Evolutionary conservation across 768 basidiomycete species (phyloP).

Genomic region (Scleroderma citrinum): DNA sequence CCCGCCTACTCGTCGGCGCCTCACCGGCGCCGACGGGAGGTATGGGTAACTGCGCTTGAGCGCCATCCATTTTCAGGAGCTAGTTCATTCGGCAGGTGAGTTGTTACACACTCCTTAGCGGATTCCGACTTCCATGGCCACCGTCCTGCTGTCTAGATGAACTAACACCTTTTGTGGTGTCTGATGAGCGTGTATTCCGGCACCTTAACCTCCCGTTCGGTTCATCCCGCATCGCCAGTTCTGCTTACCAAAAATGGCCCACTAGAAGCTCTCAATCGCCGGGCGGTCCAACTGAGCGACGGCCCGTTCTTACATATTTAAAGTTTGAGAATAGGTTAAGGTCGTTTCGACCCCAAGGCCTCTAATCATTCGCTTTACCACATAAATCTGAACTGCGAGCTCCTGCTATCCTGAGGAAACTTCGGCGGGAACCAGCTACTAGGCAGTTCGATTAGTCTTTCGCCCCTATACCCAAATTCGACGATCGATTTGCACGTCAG

Average conservation of each 20-base stretch:
- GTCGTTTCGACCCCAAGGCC: conserved; percentile 84
- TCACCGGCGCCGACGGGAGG: too few relatives aligned
- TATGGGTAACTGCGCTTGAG: conserved; percentile 85
- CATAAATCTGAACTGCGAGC: conserved; percentile 45
- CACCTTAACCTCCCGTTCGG: conserved; percentile 73
- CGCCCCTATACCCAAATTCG: conserved; percentile 93
- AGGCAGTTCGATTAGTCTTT: conserved; percentile 95
- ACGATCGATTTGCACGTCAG: conserved; percentile 96
- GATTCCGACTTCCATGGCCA: conserved; percentile 84
- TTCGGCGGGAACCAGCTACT: conserved; percentile 92
- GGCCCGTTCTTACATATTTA: conserved; percentile 55
- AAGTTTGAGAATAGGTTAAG: conserved; percentile 80
- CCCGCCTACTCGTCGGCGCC: too few relatives aligned
- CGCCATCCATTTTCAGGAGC: conserved; percentile 90
- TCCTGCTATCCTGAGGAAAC: conserved; percentile 76
- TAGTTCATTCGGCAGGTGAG: conserved; percentile 89
- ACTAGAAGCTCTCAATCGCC: conserved; percentile 65
- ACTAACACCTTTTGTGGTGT: conserved; percentile 84
- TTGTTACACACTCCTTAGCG: conserved; percentile 86
- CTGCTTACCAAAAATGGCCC: conserved; percentile 72
- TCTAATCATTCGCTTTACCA: conserved; percentile 88
- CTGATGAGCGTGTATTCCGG: conserved; percentile 79
- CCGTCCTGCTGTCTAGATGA: conserved; percentile 86
- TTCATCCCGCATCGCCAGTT: conserved; percentile 70
- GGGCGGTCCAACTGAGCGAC: conserved; percentile 44